Evolutionary conservation across 108 stramenopile genomes (phyloP).

Genomic region (Nitzschia sp.): DNA sequence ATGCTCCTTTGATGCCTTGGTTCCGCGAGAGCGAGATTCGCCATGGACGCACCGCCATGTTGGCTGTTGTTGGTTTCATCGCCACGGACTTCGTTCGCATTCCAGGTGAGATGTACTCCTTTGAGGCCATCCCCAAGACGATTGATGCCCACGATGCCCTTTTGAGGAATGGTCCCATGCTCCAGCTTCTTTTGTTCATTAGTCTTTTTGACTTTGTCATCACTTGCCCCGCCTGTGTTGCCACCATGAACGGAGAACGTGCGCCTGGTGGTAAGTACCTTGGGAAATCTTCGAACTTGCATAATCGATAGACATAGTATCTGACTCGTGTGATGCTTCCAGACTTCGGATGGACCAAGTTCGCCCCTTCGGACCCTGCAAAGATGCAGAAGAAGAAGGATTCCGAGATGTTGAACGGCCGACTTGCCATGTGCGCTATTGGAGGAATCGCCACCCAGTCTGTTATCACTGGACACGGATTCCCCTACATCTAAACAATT

Average conservation of each 20-base stretch:
- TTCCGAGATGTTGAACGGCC: slow-evolving; percentile 87
- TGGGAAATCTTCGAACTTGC: background rate
- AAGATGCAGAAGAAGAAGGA: slow-evolving; percentile 71
- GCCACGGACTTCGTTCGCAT: slow-evolving; percentile 85
- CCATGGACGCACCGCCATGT: slow-evolving; percentile 88
- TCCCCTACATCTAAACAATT: slow-evolving; percentile 81
- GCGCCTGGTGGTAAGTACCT: slow-evolving; percentile 56
- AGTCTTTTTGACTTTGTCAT: slow-evolving; percentile 46
- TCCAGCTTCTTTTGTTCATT: slow-evolving; percentile 82
- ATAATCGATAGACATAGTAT: too few relatives aligned
- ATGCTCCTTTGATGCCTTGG: slow-evolving; percentile 57
- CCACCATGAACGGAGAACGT: slow-evolving; percentile 73
- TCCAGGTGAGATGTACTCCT: slow-evolving; percentile 84
- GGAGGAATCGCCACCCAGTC: slow-evolving; percentile 89
- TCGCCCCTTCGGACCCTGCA: slow-evolving; percentile 51
- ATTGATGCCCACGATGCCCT: slow-evolving; percentile 85
- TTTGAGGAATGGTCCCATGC: slow-evolving; percentile 61
- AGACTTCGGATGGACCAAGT: slow-evolving; percentile 28
- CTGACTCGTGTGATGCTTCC: too few relatives aligned
- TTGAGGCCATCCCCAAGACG: slow-evolving; percentile 82
- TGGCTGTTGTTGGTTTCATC: slow-evolving; percentile 85
- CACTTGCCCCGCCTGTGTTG: slow-evolving; percentile 64
- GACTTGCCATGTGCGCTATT: slow-evolving; percentile 92
- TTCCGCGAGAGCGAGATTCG: slow-evolving; percentile 88
- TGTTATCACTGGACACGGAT: slow-evolving; percentile 87